Evolutionary conservation across 345 rosid species (phyloP), one percentile per base, ranked within the genome.

Genomic region (Zanthoxylum bungeanum): DNA sequence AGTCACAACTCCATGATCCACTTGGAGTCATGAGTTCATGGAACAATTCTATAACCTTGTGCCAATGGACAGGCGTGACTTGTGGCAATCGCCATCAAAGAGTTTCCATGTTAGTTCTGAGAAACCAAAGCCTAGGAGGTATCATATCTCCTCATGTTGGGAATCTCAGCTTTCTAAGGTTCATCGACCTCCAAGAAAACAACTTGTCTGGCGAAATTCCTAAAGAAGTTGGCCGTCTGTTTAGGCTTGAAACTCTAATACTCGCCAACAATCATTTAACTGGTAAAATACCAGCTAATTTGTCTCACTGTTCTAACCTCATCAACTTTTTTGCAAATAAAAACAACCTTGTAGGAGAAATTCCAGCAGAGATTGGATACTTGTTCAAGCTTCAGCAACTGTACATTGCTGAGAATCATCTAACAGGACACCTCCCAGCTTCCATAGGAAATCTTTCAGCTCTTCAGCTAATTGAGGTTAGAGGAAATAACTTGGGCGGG

Each of bases 251-350:
- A 25, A 19, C 0, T 14, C 28, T 77, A 9, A 0, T 0, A 0
- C 69, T 83, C 0, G 0, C 0, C 0, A 66, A 75, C 37, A 83
- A 79, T 4, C 62, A 61, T 0, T 60, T 73, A 21, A 1, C 2
- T 11, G 74, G 81, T 25, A 37, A 36, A 19, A 49, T 69, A n/a
- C 81, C 81, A 7, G 7, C 8, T 3, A 78, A 65, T 28, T 25
- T 74, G 12, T 51, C 78, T 25, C 4, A 9, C 30, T 74, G 75
- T 24, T 60, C 75, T 5, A 70, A 74, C 30, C 68, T 78, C 44
- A 2, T 30, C 2, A 0, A 1, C 0, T 22, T 74, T 11, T 0
- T 6, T 0, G 50, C 64, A 0, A 0, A 4, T 0, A 0, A 0
- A 33, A 80, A 70, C 30, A 5, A 0, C 0, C 73, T 76, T 0